These are phyloP conservation scores for Chaetothyriales sp. DNA, from an alignment of 2,329 filamentous ascomycete species.

Conservation along the genomic window DNA sequence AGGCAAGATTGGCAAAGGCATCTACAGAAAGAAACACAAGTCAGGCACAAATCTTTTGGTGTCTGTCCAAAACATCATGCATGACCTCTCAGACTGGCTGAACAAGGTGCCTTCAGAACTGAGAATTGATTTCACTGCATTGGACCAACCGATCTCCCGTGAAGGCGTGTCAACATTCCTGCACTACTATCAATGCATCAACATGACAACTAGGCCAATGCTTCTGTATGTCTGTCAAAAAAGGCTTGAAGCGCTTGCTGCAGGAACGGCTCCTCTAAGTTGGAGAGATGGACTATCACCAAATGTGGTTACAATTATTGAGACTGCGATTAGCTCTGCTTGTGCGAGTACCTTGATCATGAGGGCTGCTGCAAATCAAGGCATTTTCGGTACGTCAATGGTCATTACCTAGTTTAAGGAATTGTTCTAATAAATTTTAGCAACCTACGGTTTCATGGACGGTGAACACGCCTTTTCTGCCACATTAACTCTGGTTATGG, in stretches of 20 bases:
- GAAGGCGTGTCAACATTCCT: conserved; percentile 40
- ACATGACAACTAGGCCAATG: conserved; percentile 43
- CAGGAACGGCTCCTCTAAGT: conserved; percentile 25
- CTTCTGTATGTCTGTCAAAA: conserved; percentile 42
- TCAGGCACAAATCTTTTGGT: conserved; percentile 36
- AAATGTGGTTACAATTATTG: conserved; percentile 38
- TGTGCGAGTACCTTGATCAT: conserved; percentile 38
- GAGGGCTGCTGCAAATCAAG: conserved; percentile 35
- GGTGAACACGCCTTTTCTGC: conserved; percentile 44
- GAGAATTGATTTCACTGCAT: conserved; percentile 35
- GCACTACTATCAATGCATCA: conserved; percentile 46
- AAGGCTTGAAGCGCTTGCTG: conserved; percentile 27
- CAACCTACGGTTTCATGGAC: conserved; percentile 46
- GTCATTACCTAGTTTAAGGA: neutral
- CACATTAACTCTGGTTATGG: conserved; percentile 41
- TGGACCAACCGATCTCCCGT: conserved; percentile 31
- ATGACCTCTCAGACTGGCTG: conserved; percentile 38
- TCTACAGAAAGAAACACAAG: conserved; percentile 37
- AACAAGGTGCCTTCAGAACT: conserved; percentile 35
- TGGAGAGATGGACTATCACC: conserved; percentile 37
- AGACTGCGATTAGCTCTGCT: conserved; percentile 40
- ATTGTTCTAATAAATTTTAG: conserved; percentile 16
- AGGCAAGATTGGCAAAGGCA: conserved; percentile 35
- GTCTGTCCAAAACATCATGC: conserved; percentile 39
- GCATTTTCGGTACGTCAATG: conserved; percentile 37